Conservation (phyloP, 805 yeast genomes). For the Wickerhamomyces chambardii region DNA sequence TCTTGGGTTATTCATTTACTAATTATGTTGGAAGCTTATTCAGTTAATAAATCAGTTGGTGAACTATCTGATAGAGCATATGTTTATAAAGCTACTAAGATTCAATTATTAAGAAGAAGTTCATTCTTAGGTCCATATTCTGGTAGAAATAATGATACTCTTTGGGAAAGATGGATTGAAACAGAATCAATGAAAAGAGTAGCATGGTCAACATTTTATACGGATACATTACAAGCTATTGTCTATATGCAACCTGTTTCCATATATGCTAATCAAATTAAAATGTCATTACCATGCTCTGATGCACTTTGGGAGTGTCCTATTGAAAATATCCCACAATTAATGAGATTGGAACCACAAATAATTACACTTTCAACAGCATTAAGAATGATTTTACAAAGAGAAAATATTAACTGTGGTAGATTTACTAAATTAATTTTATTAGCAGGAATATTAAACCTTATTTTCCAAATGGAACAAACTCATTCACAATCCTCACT, state of each 20-base stretch:
- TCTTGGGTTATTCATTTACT: conserved; percentile 42
- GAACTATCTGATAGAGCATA: conserved; percentile 41
- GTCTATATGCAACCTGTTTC: conserved; percentile 28
- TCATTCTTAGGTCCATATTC: conserved; percentile 30
- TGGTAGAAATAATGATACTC: not conserved
- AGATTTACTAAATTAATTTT: conserved; percentile 53
- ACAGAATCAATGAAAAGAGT: conserved; percentile 33
- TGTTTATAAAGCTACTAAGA: conserved; percentile 41
- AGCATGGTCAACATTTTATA: conserved; percentile 33
- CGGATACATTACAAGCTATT: conserved; percentile 30
- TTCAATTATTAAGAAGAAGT: conserved; percentile 38
- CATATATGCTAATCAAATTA: conserved; percentile 1
- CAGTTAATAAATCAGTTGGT: conserved; percentile 33
- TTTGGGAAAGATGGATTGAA: conserved; percentile 30
- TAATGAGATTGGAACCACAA: not conserved
- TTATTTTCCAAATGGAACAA: conserved; percentile 52
- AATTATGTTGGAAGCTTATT: conserved; percentile 36
- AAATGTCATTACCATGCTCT: conserved; percentile 1
- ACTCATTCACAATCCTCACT: conserved; percentile 13
- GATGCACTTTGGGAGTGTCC: not conserved
- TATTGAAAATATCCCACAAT: too few species aligned
- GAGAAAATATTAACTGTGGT: conserved; percentile 17
- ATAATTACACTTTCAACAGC: not conserved
- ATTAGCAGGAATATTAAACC: conserved; percentile 51
- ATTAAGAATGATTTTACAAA: not conserved